Conservation (phyloP, 306 rosid species). For the Geum urbanum region DNA sequence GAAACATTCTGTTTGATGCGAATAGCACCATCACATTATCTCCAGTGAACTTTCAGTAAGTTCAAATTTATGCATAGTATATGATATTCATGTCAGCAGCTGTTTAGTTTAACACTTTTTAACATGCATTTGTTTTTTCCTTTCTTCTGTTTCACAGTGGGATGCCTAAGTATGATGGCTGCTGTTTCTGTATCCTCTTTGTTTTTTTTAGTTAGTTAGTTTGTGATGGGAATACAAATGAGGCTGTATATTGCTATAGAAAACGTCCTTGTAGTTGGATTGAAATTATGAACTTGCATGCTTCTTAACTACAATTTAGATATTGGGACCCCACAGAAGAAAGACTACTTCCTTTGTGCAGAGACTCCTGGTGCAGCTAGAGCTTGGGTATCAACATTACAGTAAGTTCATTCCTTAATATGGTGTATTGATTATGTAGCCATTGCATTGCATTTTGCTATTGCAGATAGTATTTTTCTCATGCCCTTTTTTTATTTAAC, state of each 20-base stretch:
- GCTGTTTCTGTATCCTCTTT: slow-evolving; percentile 91
- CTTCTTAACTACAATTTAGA: slow-evolving; percentile 57
- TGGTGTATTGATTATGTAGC: not conserved
- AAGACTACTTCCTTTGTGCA: slow-evolving; percentile 95
- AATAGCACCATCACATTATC: slow-evolving; percentile 85
- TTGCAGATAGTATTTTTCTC: slow-evolving; percentile 8
- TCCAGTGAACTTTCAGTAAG: slow-evolving; percentile 97
- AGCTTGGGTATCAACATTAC: slow-evolving; percentile 96
- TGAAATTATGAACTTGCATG: slow-evolving; percentile 4
- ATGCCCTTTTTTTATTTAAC: not conserved
- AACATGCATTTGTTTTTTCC: slow-evolving; percentile 18
- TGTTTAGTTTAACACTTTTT: slow-evolving; percentile 18
- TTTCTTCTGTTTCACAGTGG: slow-evolving; percentile 49
- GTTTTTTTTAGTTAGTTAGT: slow-evolving; percentile 14
- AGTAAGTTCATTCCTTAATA: slow-evolving; percentile 50
- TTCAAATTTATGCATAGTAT: slow-evolving; percentile 17
- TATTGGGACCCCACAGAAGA: slow-evolving; percentile 94
- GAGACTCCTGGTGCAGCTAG: slow-evolving; percentile 97
- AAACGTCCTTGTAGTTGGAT: slow-evolving; percentile 1
- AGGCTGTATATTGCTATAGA: not conserved
- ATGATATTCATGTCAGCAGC: not conserved
- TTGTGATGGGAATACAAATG: slow-evolving; percentile 4
- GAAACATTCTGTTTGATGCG: slow-evolving; percentile 77
- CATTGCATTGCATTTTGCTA: not conserved
- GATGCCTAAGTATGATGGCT: slow-evolving; percentile 82